Base-by-base conservation (phyloP, 2,329 filamentous ascomycete species). In the Cladosporium halotolerans region DNA sequence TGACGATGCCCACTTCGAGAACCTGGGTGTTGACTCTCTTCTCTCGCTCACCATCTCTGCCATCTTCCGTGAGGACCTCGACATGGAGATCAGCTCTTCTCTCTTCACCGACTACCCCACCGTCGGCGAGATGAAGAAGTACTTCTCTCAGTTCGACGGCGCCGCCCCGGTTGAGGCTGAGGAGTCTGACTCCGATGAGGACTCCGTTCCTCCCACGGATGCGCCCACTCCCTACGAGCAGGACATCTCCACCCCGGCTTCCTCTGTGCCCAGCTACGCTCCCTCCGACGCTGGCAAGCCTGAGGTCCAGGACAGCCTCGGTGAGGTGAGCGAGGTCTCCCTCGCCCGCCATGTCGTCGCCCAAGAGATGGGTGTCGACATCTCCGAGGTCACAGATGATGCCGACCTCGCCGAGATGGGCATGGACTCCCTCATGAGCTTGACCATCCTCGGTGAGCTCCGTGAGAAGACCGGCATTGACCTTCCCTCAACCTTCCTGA, bases 361-460 rank as follows among this genome's bases (percentile, higher is more conserved):
- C 11, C 70, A 76, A 52, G 76, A 78, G 68, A 86, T 88, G 78
- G 83, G 83, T 54, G 81, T 88, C n/a, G 80, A 84, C 19, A 73
- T 85, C 9, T 69, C 72, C 13, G 76, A 78, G 60, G 74, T 79
- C 57, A 75, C 73, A 2, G 76, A 79, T 54, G 67, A 73, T 38
- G 80, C 83, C 31, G 84, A 88, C 48, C 78, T 85, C 1, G 75
- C 76, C 2, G 81, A 85, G 59, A 72, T 79, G 63, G 76, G 76
- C 46, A 78, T 79, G 75, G 76, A 79, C 63, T 78, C 75, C 14
- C 64, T 79, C 43, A 77, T 79, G 75, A 75, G 73, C 58, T 65
- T 78, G 64, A 77, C 74, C 32, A 76, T 78, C 53, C 69, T 78
- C 8, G 72, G 76, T 53, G 70, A 74, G 55, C 72, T 78, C 52